Base-by-base conservation (phyloP, 2,329 filamentous ascomycete genomes). In the Pyrenochaeta sp. region DNA sequence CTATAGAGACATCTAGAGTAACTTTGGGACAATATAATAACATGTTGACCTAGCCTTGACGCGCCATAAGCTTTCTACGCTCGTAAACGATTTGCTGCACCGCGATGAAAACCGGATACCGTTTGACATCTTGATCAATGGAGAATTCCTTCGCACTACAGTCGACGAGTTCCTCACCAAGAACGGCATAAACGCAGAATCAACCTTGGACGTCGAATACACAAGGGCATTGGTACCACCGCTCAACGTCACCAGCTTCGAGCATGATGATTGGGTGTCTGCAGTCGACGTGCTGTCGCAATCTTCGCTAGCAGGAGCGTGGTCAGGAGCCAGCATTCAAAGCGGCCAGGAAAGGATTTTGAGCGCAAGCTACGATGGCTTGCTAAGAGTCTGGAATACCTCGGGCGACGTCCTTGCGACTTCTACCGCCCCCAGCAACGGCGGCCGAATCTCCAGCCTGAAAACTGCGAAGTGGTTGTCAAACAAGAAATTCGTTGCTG, bases 201-300 rank as follows among this genome's bases (percentile, higher is more conserved):
- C 87, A 4, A 93, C 88, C 3, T 76, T 99, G 38, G 88, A 87
- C 23, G 81, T 99, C 44, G 92, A 97, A 77, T 99, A 97, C 73
- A 90, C 96, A 23, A 87, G 91, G 61, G 94, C 91, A 53, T 77
- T 96, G 58, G 85, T 96, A 48, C 94, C 94, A 6, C 94, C 94
- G 13, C 80, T 89, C 23, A 93, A 94, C 70, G 86, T 96, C 59
- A 88, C 91, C 9, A 94, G 89, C 66, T 99, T 96, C 69, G 87
- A 96, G 75, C 93, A 99, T 71, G 92, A 99, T 65, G 94, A 97
- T 72, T 99, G 94, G 94, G 89, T 99, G 35, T 90, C 89, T 68
- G 83, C 84, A 18, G 85, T 97, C 18, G 91, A 96, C 69, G 82
- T 96, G 4, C 77, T 96, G 17, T 92, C 90, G 0, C 71, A 73